phyloP scores from a whole-genome alignment of 2,329 filamentous ascomycete species.

The Parastagonospora nodorum region DNA sequence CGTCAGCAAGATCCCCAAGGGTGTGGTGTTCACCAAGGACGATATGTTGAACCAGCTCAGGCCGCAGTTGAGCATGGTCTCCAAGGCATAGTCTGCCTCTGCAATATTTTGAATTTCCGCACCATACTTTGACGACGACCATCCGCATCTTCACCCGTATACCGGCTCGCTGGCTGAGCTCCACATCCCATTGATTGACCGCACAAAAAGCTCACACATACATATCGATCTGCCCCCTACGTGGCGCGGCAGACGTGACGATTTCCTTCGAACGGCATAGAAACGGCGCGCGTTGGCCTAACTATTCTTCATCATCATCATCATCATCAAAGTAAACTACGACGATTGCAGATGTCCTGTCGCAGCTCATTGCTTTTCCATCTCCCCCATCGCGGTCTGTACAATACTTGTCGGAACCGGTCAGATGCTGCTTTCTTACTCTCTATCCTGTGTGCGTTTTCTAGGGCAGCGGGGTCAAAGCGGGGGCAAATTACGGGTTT shows the following conservation, averaged over 20 bases:
- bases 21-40: slow-evolving; percentile 77
- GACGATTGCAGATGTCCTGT: slow-evolving; percentile 9
- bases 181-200: slow-evolving; percentile 10
- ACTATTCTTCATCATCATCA: slow-evolving; percentile 9
- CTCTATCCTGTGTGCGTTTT: slow-evolving; percentile 1
- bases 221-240: slow-evolving; percentile 14
- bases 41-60: slow-evolving; percentile 65
- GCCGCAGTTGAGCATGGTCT: slow-evolving; percentile 60
- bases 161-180: slow-evolving; percentile 42
- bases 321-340: slow-evolving; percentile 3
- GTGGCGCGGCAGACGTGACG: slow-evolving; percentile 31
- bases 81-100: slow-evolving; percentile 24
- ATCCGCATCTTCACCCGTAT: slow-evolving; percentile 10
- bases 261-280: slow-evolving; percentile 36
- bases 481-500: slow-evolving; percentile 17
- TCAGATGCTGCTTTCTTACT: slow-evolving; percentile 14
- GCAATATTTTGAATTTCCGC: slow-evolving; percentile 8
- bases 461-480: slow-evolving; percentile 9
- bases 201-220: slow-evolving; percentile 30
- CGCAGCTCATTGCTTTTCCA: slow-evolving; percentile 9
- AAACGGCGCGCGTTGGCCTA: slow-evolving; percentile 25
- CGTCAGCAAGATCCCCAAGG: slow-evolving; percentile 80
- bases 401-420: slow-evolving; percentile 13
- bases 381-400: slow-evolving; percentile 17
- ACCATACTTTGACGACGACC: slow-evolving; percentile 26